Evolutionary conservation across 2,329 filamentous ascomycete genomes (phyloP).

Genomic region (Claviceps paspali): DNA sequence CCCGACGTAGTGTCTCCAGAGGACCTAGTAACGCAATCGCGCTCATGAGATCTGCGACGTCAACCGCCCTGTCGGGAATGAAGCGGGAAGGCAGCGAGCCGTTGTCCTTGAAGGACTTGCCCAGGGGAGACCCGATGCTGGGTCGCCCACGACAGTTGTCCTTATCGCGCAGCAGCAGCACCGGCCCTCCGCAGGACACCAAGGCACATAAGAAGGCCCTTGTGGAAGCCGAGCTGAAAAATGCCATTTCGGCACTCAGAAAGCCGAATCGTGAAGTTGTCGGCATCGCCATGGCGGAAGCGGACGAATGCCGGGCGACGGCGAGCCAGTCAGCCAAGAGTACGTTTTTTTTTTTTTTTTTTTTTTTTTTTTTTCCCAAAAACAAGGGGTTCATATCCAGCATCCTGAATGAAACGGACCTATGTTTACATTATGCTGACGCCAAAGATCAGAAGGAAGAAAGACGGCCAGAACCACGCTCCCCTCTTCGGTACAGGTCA

Average conservation of each 20-base stretch:
- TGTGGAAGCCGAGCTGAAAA: constrained; percentile 54
- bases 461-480: constrained; percentile 29
- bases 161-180: constrained; percentile 28
- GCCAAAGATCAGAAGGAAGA: constrained; percentile 29
- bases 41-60: constrained; percentile 53
- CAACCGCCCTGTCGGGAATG: constrained; percentile 40
- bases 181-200: constrained; percentile 34
- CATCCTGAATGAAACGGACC: background rate
- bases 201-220: constrained; percentile 51
- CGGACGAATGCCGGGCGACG: constrained; percentile 44
- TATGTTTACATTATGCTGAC: constrained; percentile 15
- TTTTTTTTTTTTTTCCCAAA: background rate
- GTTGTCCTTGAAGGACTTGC: constrained; percentile 32
- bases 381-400: background rate
- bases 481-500: constrained; percentile 31
- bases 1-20: constrained; percentile 36
- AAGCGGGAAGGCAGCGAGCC: constrained; percentile 57
- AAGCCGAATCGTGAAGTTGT: constrained; percentile 62
- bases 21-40: constrained; percentile 44
- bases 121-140: constrained; percentile 23
- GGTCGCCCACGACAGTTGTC: constrained; percentile 25
- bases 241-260: constrained; percentile 58
- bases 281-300: constrained; percentile 51
- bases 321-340: constrained; percentile 31
- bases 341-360: constrained; percentile 19